Evolutionary conservation across 768 basidiomycete genomes (phyloP).

Genomic region (Tulasnella sp.): DNA sequence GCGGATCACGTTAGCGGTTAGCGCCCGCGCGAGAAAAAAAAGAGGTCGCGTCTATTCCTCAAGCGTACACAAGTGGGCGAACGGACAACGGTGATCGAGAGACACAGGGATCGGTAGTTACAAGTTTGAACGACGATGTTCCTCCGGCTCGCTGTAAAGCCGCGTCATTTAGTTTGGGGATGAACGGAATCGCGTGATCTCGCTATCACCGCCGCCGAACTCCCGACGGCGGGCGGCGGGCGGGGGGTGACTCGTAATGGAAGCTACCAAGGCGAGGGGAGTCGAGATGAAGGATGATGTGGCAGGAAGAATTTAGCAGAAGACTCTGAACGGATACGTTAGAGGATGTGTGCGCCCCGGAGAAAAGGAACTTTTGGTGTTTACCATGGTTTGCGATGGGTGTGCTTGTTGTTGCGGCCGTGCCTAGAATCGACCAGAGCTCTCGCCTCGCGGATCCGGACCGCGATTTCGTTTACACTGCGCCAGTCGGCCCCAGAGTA

Average conservation of each 20-base stretch:
- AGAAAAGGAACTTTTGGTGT: conserved; percentile 6
- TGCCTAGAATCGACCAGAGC: conserved; percentile 15
- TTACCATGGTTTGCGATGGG: conserved; percentile 10
- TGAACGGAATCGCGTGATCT: background rate
- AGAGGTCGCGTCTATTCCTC: conserved; percentile 4
- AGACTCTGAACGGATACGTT: background rate
- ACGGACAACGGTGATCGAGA: conserved; percentile 8
- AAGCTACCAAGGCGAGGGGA: background rate
- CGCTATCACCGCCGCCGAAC: conserved; percentile 16
- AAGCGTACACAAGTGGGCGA: background rate
- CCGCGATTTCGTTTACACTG: background rate
- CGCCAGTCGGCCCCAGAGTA: background rate
- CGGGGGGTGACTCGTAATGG: background rate
- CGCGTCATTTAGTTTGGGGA: background rate
- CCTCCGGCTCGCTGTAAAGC: conserved; percentile 5
- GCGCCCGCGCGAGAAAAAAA: background rate
- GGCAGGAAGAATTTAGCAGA: conserved; percentile 18
- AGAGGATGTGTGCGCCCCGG: background rate
- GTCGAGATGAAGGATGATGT: background rate
- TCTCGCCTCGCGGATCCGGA: conserved; percentile 6
- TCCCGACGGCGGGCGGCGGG: conserved; percentile 14
- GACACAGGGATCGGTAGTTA: background rate
- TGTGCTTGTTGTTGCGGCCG: background rate
- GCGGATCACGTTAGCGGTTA: background rate
- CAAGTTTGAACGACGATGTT: background rate